Percentiles rank a stretch among this genome's conserved stretches.
Evolutionary conservation across 1,139 yeast genomes (phyloP).

Genomic region (Yarrowia galli): DNA sequence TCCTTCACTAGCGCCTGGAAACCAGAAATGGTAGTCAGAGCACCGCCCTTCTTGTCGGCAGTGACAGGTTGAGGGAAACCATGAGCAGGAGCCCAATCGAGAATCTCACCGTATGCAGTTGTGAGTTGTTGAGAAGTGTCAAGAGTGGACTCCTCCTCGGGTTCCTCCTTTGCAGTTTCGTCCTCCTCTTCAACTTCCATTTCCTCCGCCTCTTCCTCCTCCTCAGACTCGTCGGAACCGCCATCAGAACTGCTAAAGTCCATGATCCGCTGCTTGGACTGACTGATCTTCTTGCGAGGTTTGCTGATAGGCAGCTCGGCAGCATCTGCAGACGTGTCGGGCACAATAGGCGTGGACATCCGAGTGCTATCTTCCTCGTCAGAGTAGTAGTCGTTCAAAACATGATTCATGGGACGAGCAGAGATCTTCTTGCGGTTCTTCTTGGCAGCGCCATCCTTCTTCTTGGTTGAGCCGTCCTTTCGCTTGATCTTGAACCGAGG

Average conservation of each 20-base stretch:
- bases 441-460: conserved; percentile 41
- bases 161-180: conserved; percentile 35
- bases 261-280: conserved; percentile 22
- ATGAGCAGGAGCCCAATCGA: conserved; percentile 43
- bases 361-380: conserved; percentile 57
- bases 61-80: conserved; percentile 54
- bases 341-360: conserved; percentile 30
- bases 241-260: conserved; percentile 46
- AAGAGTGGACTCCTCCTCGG: conserved; percentile 31
- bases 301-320: conserved; percentile 7
- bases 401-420: conserved; percentile 73
- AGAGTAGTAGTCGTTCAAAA: conserved; percentile 62
- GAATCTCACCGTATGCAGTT: conserved; percentile 54
- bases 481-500: conserved; percentile 37
- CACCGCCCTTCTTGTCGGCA: conserved; percentile 50
- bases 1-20: conserved; percentile 69
- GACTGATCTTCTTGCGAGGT: conserved; percentile 20
- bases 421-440: conserved; percentile 45
- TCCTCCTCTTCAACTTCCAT: conserved; percentile 43
- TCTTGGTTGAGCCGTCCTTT: conserved; percentile 36
- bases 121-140: conserved; percentile 41
- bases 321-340: conserved; percentile 16
- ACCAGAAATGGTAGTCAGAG: conserved; percentile 57
- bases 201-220: conserved; percentile 41
- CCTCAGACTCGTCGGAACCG: conserved; percentile 20